These are phyloP conservation scores for Wickerhamomyces alni DNA, from an alignment of 805 yeast genomes.

Conservation along the genomic window DNA sequence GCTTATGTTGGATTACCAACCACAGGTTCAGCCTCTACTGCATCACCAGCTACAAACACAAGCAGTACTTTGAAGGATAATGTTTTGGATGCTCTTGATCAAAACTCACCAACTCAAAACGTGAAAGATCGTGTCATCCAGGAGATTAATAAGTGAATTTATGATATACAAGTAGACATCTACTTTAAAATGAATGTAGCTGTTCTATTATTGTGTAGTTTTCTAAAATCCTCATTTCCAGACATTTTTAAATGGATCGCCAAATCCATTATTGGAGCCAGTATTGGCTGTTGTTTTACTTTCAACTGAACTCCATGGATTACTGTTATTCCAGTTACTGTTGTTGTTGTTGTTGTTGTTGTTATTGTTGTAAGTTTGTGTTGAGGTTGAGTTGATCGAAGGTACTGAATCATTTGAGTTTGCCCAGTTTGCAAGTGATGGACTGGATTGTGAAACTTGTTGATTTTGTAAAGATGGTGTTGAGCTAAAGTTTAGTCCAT, in stretches of 20 bases:
- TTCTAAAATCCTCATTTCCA: slow-evolving; percentile 37
- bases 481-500: slow-evolving; percentile 8
- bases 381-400: background rate
- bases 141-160: background rate
- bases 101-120: too few relatives aligned
- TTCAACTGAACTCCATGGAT: slow-evolving; percentile 1
- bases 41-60: background rate
- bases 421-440: too few relatives aligned
- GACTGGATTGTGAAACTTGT: too few relatives aligned
- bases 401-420: too few relatives aligned
- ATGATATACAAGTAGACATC: too few relatives aligned
- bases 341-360: slow-evolving; percentile 2
- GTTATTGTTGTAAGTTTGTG: too few relatives aligned
- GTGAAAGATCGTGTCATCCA: too few relatives aligned
- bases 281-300: background rate
- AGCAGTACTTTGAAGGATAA: background rate
- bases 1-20: slow-evolving; percentile 94
- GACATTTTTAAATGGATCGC: slow-evolving; percentile 61
- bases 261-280: slow-evolving; percentile 2
- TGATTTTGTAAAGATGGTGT: too few relatives aligned
- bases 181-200: too few relatives aligned
- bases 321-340: slow-evolving; percentile 1
- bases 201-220: too few relatives aligned
- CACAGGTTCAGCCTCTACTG: slow-evolving; percentile 50
- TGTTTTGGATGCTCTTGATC: too few relatives aligned